Percentiles rank a stretch among this genome's conserved stretches.
phyloP scores from a whole-genome alignment of 306 rosid species.

The Crataegus laevigata region DNA sequence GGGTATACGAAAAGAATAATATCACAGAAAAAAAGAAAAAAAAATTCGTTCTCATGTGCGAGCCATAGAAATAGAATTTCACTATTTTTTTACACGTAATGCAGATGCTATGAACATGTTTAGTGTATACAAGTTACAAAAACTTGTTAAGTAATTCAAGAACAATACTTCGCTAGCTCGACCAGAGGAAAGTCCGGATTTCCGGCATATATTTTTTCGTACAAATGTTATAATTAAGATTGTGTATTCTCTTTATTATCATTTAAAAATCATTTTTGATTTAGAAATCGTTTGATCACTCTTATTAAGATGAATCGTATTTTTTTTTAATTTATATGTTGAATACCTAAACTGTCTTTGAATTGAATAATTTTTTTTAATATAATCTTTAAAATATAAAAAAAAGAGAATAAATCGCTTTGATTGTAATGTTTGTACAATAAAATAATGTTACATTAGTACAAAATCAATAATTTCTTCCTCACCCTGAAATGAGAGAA shows the following conservation, averaged over 20 bases:
- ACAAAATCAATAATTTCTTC: not conserved
- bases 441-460: no score
- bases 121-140: not conserved
- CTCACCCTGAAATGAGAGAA: not conserved
- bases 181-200: not conserved
- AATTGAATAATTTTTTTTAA: not conserved
- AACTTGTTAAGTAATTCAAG: not conserved
- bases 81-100: conserved; percentile 15
- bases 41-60: conserved; percentile 8
- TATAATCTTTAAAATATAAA: not conserved
- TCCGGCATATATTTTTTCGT: not conserved
- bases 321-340: not conserved
- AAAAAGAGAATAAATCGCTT: not conserved
- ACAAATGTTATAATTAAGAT: no score
- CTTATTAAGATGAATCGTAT: not conserved
- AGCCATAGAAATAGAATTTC: not conserved
- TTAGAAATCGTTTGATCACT: no score
- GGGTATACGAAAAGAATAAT: conserved; percentile 5
- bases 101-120: not conserved
- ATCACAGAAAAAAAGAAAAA: not conserved
- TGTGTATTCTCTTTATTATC: no score
- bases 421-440: not conserved
- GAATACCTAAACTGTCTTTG: no score
- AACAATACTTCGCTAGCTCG: no score
- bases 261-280: no score